Percentiles rank a stretch among this genome's conserved stretches.
Evolutionary conservation across 495 filamentous ascomycete genomes (phyloP).

Genomic region (Pseudoneurospora amorphoporcata): DNA sequence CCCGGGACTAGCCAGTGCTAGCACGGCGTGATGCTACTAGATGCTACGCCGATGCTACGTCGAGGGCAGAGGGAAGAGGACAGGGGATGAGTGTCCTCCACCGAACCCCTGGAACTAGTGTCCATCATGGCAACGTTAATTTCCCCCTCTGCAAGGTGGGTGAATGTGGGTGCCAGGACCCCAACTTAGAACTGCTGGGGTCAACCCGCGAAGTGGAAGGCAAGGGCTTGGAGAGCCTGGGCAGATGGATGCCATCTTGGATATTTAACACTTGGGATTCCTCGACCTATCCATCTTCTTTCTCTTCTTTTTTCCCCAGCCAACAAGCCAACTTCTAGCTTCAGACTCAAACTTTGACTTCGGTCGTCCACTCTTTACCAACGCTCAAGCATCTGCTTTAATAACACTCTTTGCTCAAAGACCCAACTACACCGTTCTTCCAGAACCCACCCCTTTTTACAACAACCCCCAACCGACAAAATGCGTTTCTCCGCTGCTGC

Average conservation of each 20-base stretch:
- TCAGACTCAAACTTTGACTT: slow-evolving; percentile 40
- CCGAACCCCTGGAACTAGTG: slow-evolving; percentile 25
- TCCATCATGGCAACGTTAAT: slow-evolving; percentile 18
- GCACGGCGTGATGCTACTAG: slow-evolving; percentile 2
- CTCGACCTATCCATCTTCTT: slow-evolving; percentile 19
- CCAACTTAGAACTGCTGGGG: background rate
- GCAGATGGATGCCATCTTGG: background rate
- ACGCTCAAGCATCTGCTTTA: slow-evolving; percentile 32
- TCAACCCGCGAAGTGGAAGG: background rate
- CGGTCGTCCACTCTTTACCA: slow-evolving; percentile 51
- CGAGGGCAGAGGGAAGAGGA: background rate
- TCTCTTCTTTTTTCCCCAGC: slow-evolving; percentile 32
- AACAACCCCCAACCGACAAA: slow-evolving; percentile 36
- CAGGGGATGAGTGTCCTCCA: slow-evolving; percentile 10
- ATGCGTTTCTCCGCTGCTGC: slow-evolving; percentile 43
- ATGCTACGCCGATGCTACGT: background rate
- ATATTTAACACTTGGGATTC: slow-evolving; percentile 22
- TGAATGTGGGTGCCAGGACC: background rate
- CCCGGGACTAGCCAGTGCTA: background rate
- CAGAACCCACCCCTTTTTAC: slow-evolving; percentile 18
- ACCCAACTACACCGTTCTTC: slow-evolving; percentile 13
- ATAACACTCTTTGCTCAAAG: slow-evolving; percentile 28
- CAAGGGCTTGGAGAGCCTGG: background rate
- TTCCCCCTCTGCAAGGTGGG: slow-evolving; percentile 14
- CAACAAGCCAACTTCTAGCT: slow-evolving; percentile 40